Base-by-base conservation (phyloP, 768 basidiomycete genomes). In the Mrakia blollopis region DNA sequence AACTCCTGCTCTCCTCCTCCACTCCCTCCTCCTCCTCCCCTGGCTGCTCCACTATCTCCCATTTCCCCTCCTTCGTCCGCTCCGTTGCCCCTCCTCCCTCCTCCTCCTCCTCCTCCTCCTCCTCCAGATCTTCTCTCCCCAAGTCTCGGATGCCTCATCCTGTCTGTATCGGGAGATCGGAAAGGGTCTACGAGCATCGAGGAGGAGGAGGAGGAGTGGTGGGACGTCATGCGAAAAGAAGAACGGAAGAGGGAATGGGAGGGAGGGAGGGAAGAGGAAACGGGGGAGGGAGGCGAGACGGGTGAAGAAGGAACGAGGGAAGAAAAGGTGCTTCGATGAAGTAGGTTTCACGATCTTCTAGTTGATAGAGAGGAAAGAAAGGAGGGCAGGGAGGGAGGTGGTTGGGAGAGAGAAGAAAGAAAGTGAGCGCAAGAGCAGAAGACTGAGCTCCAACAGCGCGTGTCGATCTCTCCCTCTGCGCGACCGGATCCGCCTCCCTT, bases 81-180 rank as follows among this genome's bases (percentile, higher is more conserved):
- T 16, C 50, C n/a, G 3, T 2, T n/a, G 13, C 57, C 25, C 28
- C 57, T 57, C 47, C 47, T 21, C 14, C 14, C 44, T 21, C 18
- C 47, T 50, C 18, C 47, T 11, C 39, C 57, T 60, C 28, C 57
- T 60, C 23, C 21, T 28, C 57, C 21, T 60, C 21, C 21, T 60
- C n/a, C 13, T 28, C 16, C 32, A 5, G 14, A 68, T 44, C n/a
- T 70, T 77, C 13, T 70, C 41, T 2, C 71, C 72, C 70, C 72
- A 77, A 35, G 14, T 70, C 41, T 72, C 76, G 0, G 50, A 72
- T 11, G 32, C 63, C 16, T 21, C 21, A 21, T 13, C 30, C 21
- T 21, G 1, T 65, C 63, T 2, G 13, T 9, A 65, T 18, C 9
- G 7, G 5, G 32, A 35, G 63, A 65, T 65, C 63, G 63, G 63